Evolutionary conservation across 495 filamentous ascomycete species (phyloP).

Genomic region (Daldinia vernicosa): DNA sequence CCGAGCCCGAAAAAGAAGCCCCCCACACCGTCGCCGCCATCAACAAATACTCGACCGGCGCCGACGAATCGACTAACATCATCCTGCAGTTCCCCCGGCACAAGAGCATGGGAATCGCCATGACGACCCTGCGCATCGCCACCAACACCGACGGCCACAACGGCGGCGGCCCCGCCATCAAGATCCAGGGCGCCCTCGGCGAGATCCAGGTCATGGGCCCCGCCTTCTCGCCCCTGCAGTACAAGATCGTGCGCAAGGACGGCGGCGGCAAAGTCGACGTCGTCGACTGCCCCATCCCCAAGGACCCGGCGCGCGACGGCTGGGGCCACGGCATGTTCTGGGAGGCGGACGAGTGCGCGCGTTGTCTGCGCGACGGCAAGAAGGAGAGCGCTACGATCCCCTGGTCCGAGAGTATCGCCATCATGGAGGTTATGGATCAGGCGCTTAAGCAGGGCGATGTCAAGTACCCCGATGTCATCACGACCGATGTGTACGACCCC

Average conservation of each 20-base stretch:
- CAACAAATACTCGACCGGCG: slow-evolving; percentile 82
- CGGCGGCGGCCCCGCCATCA: slow-evolving; percentile 71
- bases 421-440: slow-evolving; percentile 96
- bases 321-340: slow-evolving; percentile 90
- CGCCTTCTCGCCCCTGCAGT: slow-evolving; percentile 73
- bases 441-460: slow-evolving; percentile 80
- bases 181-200: slow-evolving; percentile 85
- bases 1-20: slow-evolving; percentile 62
- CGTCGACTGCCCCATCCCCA: slow-evolving; percentile 70
- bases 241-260: slow-evolving; percentile 65
- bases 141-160: slow-evolving; percentile 72
- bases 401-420: slow-evolving; percentile 85
- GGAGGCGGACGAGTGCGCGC: slow-evolving; percentile 91
- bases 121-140: slow-evolving; percentile 73
- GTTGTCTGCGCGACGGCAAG: slow-evolving; percentile 84
- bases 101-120: slow-evolving; percentile 77
- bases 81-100: slow-evolving; percentile 77
- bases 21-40: slow-evolving; percentile 66
- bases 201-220: slow-evolving; percentile 85
- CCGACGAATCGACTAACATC: slow-evolving; percentile 83
- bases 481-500: slow-evolving; percentile 74
- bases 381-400: slow-evolving; percentile 76
- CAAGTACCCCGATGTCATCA: slow-evolving; percentile 82
- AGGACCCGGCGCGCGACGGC: slow-evolving; percentile 52
- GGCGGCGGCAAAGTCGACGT: slow-evolving; percentile 60